Base-by-base conservation (phyloP, 2,329 filamentous ascomycete species). In the Chrysoporthe cubensis region DNA sequence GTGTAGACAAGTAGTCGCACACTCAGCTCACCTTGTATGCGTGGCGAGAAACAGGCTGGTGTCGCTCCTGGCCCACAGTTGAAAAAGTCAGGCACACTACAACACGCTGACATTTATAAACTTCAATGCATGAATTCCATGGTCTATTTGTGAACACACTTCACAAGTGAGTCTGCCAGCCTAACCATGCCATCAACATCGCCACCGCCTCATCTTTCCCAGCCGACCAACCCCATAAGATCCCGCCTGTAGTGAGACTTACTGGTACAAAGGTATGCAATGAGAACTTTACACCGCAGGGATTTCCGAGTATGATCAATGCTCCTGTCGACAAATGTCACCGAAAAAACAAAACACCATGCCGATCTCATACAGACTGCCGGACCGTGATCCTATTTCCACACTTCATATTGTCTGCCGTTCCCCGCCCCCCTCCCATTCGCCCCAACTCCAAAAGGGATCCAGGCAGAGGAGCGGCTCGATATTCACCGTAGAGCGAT, bases 191-290 rank as follows among this genome's bases (percentile, higher is more conserved):
- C 50, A 59, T 42, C 60, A 18, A 26, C 42, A 21, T 44, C 46
- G 37, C 46, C 26, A 21, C 48, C 62, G 42, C 43, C 58, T 26
- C 21, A 13, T 43, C 52, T 14, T 61, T 13, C 13, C 61, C n/a
- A 21, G 32, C 46, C 18, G 34, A 43, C 34, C 57, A 40, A 52
- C 42, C 40, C 60, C 46, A 14, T 14, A 21, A 56, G 56, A 57
- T 69, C 44, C 43, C 32, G 48, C 48, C 57, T 46, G 56, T 52
- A 43, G 57, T 60, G 46, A 52, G 34, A 62, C 32, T 57, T 57
- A 65, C 56, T 65, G 4, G 56, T 65, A 69, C 65, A 67, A 50
- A 61, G 43, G 43, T 59, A 52, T 59, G 50, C 52, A 68, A 67
- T 48, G 46, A 59, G 42, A 34, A 65, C 46, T 46, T 52, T 54